Percentiles rank a stretch among this genome's conserved stretches.
phyloP scores from a whole-genome alignment of 352 stramenopile species.

The Phytophthora podocarpi region DNA sequence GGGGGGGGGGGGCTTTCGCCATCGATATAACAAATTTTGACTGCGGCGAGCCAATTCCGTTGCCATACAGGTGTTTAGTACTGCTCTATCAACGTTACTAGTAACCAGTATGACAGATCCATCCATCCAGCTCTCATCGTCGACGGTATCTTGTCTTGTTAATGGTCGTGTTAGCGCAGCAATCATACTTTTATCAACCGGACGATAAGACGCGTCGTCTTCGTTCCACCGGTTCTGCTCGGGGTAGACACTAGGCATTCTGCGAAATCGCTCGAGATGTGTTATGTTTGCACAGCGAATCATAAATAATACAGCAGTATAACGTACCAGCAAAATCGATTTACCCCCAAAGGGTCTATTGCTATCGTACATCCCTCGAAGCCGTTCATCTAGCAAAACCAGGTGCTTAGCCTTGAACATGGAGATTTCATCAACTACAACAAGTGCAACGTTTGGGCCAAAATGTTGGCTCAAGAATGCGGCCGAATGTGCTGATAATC shows the following conservation, averaged over 20 bases:
- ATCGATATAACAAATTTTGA: no score
- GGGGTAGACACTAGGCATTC: background rate
- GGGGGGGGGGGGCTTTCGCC: no score
- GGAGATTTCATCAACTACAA: conserved; percentile 7
- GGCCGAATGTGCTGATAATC: background rate
- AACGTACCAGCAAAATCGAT: conserved; percentile 13
- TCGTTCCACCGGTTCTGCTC: background rate
- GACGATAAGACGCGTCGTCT: background rate
- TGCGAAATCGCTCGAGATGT: background rate
- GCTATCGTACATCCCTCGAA: background rate
- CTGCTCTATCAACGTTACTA: conserved; percentile 1
- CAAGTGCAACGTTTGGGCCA: background rate
- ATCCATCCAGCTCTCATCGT: background rate
- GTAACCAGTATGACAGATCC: background rate
- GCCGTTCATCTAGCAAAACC: conserved; percentile 2
- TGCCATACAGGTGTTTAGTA: no score
- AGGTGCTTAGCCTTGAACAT: conserved; percentile 2
- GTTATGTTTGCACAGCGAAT: no score
- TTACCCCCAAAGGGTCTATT: conserved; percentile 1
- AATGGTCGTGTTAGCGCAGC: background rate
- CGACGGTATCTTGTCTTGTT: background rate
- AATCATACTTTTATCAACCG: background rate
- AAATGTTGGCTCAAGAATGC: background rate
- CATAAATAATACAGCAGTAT: no score
- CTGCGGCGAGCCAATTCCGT: no score